Percentiles rank a stretch among this genome's conserved stretches.
Conservation (phyloP, 345 rosid species). For the Populus alba region DNA sequence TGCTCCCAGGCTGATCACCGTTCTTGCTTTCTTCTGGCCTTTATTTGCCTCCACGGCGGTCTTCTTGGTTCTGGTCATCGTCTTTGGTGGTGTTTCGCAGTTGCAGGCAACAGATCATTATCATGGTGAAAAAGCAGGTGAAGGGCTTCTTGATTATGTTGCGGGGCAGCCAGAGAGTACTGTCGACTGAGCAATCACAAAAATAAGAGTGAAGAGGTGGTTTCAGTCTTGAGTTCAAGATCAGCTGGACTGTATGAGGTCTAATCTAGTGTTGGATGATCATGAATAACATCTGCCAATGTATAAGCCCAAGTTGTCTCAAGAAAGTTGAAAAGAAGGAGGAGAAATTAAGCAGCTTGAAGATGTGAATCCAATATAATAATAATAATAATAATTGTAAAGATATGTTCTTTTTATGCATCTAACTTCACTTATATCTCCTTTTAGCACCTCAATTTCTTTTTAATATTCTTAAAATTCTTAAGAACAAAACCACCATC, state of each 20-base stretch:
- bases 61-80: conserved; percentile 46
- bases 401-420: too few relatives aligned
- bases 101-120: conserved; percentile 27
- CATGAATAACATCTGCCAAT: neutral
- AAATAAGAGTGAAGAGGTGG: neutral
- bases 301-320: too few relatives aligned
- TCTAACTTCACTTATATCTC: too few relatives aligned
- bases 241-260: neutral
- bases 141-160: conserved; percentile 65
- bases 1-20: conserved; percentile 55
- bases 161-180: conserved; percentile 36
- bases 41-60: conserved; percentile 80
- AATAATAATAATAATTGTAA: too few relatives aligned
- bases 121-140: conserved; percentile 45
- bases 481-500: too few relatives aligned
- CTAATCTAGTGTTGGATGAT: neutral
- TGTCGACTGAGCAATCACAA: conserved; percentile 14
- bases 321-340: too few relatives aligned
- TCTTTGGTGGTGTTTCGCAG: conserved; percentile 64
- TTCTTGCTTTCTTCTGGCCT: conserved; percentile 78
- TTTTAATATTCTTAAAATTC: too few relatives aligned
- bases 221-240: neutral
- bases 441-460: too few relatives aligned
- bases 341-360: too few relatives aligned
- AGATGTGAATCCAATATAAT: too few relatives aligned